A percentile compares a stretch with the other conserved stretches of the same genome.
Conservation (phyloP, 2,329 filamentous ascomycete species). For the Trichoderma hamatum region DNA sequence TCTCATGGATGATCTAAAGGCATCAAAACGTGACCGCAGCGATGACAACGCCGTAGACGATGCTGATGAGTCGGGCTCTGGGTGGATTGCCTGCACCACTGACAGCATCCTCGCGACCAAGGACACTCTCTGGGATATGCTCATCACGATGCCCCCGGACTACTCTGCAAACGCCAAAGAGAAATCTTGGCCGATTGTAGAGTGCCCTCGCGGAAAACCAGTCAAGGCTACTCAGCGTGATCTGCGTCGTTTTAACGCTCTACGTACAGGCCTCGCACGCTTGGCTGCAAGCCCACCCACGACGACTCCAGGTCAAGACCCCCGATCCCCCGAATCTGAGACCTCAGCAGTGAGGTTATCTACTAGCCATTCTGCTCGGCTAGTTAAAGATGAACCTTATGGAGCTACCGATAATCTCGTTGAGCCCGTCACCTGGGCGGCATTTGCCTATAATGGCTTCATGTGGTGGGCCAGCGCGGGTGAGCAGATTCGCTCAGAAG, state of each 20-base stretch:
- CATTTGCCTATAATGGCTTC: slow-evolving; percentile 78
- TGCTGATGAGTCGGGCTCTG: slow-evolving; percentile 58
- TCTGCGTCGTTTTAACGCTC: slow-evolving; percentile 73
- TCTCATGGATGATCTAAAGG: slow-evolving; percentile 64
- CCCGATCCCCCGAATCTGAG: slow-evolving; percentile 37
- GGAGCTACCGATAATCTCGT: slow-evolving; percentile 59
- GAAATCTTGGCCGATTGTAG: slow-evolving; percentile 75
- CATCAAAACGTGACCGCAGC: slow-evolving; percentile 44
- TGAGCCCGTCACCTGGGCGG: slow-evolving; percentile 69
- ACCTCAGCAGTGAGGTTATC: slow-evolving; percentile 35
- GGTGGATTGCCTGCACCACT: slow-evolving; percentile 95
- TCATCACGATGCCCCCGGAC: slow-evolving; percentile 76
- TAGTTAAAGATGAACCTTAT: slow-evolving; percentile 45
- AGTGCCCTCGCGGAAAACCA: slow-evolving; percentile 63
- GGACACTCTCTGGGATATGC: slow-evolving; percentile 82
- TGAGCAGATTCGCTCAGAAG: slow-evolving; percentile 65
- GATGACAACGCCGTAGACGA: slow-evolving; percentile 46
- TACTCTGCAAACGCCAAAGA: slow-evolving; percentile 60
- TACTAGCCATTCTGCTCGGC: slow-evolving; percentile 34
- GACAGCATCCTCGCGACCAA: slow-evolving; percentile 92
- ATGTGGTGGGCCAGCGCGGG: slow-evolving; percentile 91
- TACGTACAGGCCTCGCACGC: slow-evolving; percentile 65
- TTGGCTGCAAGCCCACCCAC: slow-evolving; percentile 39
- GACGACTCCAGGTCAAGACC: slow-evolving; percentile 34
- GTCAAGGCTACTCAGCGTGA: slow-evolving; percentile 91